Percentiles rank a stretch among this genome's conserved stretches.
These are phyloP conservation scores for Fomitopsis betulina DNA, from an alignment of 1,284 basidiomycete species.

Conservation along the genomic window DNA sequence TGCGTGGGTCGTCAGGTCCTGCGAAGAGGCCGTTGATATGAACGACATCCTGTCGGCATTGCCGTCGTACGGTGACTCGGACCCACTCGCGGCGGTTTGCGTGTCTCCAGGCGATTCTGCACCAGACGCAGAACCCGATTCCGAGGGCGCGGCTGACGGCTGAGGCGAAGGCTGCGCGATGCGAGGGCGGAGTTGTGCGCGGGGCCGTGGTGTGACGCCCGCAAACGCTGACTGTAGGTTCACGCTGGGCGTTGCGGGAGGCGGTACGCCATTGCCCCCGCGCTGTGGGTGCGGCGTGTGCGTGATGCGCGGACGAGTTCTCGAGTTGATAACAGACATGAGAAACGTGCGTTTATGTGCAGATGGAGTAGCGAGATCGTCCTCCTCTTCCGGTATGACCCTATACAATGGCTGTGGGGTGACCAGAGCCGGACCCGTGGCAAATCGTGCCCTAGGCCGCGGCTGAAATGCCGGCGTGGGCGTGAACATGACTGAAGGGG, in stretches of 20 bases:
- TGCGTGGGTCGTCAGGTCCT: slow-evolving; percentile 76
- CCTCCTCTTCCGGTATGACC: slow-evolving; percentile 13
- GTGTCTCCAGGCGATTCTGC: slow-evolving; percentile 13
- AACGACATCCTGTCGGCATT: slow-evolving; percentile 50
- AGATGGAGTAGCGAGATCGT: slow-evolving; percentile 51
- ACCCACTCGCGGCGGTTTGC: slow-evolving; percentile 2
- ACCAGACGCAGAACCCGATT: slow-evolving; percentile 23
- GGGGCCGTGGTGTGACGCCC: slow-evolving; percentile 51
- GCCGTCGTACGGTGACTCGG: slow-evolving; percentile 21
- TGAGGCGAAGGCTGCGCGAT: slow-evolving; percentile 62
- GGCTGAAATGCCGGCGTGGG: slow-evolving; percentile 59
- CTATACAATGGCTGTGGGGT: slow-evolving; percentile 21
- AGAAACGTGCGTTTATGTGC: slow-evolving; percentile 71
- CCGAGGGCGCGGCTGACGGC: slow-evolving; percentile 29
- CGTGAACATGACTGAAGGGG: slow-evolving; percentile 38
- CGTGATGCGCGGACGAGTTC: slow-evolving; percentile 63
- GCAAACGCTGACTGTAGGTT: slow-evolving; percentile 47
- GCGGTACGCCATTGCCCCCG: slow-evolving; percentile 8
- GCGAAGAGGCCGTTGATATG: slow-evolving; percentile 76
- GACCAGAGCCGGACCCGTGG: slow-evolving; percentile 30
- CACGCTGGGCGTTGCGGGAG: slow-evolving; percentile 23
- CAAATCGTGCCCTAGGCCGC: slow-evolving; percentile 57
- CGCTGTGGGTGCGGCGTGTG: slow-evolving; percentile 60
- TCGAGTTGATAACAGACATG: slow-evolving; percentile 73
- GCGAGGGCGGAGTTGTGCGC: slow-evolving; percentile 31